These are phyloP conservation scores for Cyanidioschyzon merolae DNA, from an alignment of 23 red algal species.

Conservation along the genomic window DNA sequence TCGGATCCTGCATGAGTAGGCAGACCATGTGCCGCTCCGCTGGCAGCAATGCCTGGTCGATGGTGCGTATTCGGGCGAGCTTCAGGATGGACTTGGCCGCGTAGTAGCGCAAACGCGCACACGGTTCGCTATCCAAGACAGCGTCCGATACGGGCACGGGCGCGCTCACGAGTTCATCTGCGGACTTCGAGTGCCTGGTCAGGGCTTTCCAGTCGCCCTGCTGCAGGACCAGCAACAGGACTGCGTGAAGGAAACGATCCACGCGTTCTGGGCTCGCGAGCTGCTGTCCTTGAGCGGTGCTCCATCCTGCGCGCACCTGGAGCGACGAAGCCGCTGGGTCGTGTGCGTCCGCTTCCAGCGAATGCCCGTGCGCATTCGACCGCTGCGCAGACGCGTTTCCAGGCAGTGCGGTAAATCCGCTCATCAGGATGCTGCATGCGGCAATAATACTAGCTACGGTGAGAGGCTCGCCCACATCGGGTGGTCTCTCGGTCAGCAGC, in stretches of 20 bases:
- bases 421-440: background rate
- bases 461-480: background rate
- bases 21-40: background rate
- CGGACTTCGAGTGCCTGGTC: background rate
- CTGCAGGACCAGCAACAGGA: background rate
- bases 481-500: background rate
- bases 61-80: background rate
- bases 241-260: background rate
- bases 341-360: background rate
- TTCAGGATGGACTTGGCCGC: slow-evolving; percentile 7
- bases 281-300: background rate
- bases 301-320: background rate
- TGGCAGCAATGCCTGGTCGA: slow-evolving; percentile 1
- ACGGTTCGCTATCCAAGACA: background rate
- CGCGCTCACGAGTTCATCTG: background rate
- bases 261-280: background rate
- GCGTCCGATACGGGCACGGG: background rate
- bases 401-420: background rate
- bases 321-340: background rate
- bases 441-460: background rate
- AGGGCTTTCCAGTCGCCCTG: slow-evolving; percentile 5
- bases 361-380: background rate
- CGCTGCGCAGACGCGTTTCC: background rate
- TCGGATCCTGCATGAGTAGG: slow-evolving; percentile 11
- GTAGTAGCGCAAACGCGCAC: slow-evolving; percentile 9